Conservation (phyloP, 345 rosid species). For the Dipteronia sinensis region DNA sequence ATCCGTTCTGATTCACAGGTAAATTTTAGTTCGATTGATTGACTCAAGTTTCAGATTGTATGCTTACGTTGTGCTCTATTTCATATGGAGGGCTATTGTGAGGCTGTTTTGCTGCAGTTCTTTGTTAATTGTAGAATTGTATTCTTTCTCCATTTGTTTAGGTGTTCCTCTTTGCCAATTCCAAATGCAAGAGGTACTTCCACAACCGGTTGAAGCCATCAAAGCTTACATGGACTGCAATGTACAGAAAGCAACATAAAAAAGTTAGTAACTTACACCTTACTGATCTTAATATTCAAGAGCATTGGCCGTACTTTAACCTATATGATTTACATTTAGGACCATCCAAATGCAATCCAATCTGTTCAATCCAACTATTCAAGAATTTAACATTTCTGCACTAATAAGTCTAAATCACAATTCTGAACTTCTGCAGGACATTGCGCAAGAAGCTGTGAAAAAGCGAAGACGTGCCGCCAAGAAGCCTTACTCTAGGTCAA, state of each 20-base stretch:
- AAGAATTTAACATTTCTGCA: background rate
- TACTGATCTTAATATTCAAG: background rate
- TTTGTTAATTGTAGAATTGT: too few relatives aligned
- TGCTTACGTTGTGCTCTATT: background rate
- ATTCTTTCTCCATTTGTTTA: slow-evolving; percentile 17
- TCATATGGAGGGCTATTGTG: too few relatives aligned
- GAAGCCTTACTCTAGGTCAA: slow-evolving; percentile 79
- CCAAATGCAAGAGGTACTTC: slow-evolving; percentile 81
- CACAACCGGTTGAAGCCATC: slow-evolving; percentile 81
- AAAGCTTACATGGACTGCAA: slow-evolving; percentile 80
- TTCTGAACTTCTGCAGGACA: slow-evolving; percentile 38
- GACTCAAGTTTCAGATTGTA: too few relatives aligned
- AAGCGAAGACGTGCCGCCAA: slow-evolving; percentile 62
- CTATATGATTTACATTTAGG: background rate
- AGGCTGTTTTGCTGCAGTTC: background rate
- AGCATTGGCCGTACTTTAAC: background rate
- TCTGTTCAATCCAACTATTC: background rate
- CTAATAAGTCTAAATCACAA: too few relatives aligned
- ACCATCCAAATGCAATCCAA: background rate
- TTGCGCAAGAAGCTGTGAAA: slow-evolving; percentile 70
- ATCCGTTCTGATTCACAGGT: slow-evolving; percentile 77
- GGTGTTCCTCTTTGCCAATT: slow-evolving; percentile 76
- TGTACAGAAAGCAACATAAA: slow-evolving; percentile 82
- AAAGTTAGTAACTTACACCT: slow-evolving; percentile 40
- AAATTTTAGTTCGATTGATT: background rate